Conservation (phyloP, 768 basidiomycete species). For the Pholiota molesta region DNA sequence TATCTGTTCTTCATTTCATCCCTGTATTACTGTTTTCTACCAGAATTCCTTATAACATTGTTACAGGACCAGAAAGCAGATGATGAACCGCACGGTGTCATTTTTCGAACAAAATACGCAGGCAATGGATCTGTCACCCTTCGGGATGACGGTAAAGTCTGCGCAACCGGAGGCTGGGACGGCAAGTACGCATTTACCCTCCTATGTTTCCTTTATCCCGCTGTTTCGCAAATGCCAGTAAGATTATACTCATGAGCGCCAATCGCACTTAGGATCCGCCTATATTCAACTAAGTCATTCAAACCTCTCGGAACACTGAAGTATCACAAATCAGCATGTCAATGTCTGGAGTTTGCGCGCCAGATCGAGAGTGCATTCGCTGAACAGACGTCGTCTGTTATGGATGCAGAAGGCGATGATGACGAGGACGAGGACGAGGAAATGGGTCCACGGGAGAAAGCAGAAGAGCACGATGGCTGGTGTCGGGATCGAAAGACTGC, state of each 20-base stretch:
- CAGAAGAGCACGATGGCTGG: slow-evolving; percentile 61
- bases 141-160: slow-evolving; percentile 72
- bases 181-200: slow-evolving; percentile 63
- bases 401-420: slow-evolving; percentile 23
- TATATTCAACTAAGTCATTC: slow-evolving; percentile 80
- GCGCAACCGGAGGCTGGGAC: slow-evolving; percentile 94
- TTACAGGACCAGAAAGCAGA: slow-evolving; percentile 19
- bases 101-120: slow-evolving; percentile 70
- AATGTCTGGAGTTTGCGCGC: slow-evolving; percentile 73
- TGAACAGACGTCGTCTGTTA: slow-evolving; percentile 17
- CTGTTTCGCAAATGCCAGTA: not conserved
- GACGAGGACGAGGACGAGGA: slow-evolving; percentile 55
- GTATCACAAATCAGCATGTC: slow-evolving; percentile 81
- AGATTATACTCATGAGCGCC: not conserved
- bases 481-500: slow-evolving; percentile 66
- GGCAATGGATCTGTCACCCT: slow-evolving; percentile 83
- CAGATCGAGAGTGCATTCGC: not conserved
- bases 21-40: not conserved
- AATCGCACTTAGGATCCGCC: slow-evolving; percentile 57
- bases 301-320: slow-evolving; percentile 83
- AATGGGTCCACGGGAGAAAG: slow-evolving; percentile 45
- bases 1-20: not conserved
- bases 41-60: not conserved
- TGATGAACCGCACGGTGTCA: slow-evolving; percentile 28
- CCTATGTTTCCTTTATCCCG: not conserved